Conservation (phyloP, 2,329 filamentous ascomycete species). For the Diplodia scrobiculata region DNA sequence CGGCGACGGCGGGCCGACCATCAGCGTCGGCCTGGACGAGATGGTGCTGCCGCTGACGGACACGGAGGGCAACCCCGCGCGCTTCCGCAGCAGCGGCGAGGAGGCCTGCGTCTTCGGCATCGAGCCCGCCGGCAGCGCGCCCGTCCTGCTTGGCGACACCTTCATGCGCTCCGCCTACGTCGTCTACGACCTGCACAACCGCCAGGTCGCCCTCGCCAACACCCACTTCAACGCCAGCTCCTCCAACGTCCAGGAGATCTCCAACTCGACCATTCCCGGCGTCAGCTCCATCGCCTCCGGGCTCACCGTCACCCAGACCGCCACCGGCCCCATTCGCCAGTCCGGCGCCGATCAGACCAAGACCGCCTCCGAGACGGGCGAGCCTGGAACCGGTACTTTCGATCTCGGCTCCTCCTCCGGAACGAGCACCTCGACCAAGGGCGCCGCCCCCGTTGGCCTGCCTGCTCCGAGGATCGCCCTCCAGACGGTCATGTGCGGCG, state of each 20-base stretch:
- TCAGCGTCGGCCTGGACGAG: constrained; percentile 23
- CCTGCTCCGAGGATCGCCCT: constrained; percentile 15
- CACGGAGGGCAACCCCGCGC: neutral
- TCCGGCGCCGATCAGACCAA: neutral
- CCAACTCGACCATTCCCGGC: constrained; percentile 24
- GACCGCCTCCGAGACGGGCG: neutral
- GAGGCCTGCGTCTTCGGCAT: constrained; percentile 23
- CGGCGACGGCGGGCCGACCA: constrained; percentile 14
- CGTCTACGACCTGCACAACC: constrained; percentile 56
- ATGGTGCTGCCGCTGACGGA: constrained; percentile 21
- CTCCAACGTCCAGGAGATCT: constrained; percentile 60
- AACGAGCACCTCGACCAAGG: neutral
- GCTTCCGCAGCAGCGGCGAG: constrained; percentile 10
- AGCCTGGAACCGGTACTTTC: constrained; percentile 3
- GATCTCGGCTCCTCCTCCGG: constrained; percentile 12
- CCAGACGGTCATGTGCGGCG: constrained; percentile 15
- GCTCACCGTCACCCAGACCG: constrained; percentile 23
- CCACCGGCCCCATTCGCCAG: constrained; percentile 21
- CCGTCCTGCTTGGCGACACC: constrained; percentile 62
- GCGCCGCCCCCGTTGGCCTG: constrained; percentile 2
- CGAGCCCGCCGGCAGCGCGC: constrained; percentile 14
- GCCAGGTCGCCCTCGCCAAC: constrained; percentile 25
- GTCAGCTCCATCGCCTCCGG: constrained; percentile 6
- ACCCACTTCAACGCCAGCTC: constrained; percentile 52
- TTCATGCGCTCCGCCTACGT: constrained; percentile 75